Percentiles rank a stretch among this genome's conserved stretches.
Evolutionary conservation across 345 rosid species (phyloP).

Genomic region (Dipteronia dyeriana): DNA sequence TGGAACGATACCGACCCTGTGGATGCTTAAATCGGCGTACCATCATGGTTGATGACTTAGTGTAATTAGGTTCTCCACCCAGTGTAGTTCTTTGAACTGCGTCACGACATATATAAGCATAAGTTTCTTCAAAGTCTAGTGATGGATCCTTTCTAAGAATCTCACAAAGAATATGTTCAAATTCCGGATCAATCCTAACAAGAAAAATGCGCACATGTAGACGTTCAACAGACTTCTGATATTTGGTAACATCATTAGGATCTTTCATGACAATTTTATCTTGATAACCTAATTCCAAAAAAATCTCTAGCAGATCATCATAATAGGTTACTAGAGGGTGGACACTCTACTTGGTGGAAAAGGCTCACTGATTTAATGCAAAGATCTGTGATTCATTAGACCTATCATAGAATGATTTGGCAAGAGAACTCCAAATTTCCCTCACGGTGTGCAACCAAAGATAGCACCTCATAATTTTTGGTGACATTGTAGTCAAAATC

Average conservation of each 20-base stretch:
- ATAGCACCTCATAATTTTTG: background rate
- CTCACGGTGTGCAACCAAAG: background rate
- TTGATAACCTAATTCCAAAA: too few relatives aligned
- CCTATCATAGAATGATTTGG: conserved; percentile 17
- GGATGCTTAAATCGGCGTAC: too few relatives aligned
- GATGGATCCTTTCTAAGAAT: too few relatives aligned
- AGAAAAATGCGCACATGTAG: background rate
- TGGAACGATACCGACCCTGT: too few relatives aligned
- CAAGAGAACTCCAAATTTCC: conserved; percentile 18
- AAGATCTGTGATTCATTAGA: background rate
- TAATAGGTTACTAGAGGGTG: background rate
- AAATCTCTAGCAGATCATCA: background rate
- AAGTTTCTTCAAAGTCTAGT: too few relatives aligned
- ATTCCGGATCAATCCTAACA: background rate
- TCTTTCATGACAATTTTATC: conserved; percentile 6
- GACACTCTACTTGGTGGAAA: background rate
- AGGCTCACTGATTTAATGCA: too few relatives aligned
- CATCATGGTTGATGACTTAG: too few relatives aligned
- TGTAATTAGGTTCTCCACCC: too few relatives aligned
- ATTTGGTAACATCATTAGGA: background rate
- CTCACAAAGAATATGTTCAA: too few relatives aligned
- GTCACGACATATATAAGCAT: too few relatives aligned
- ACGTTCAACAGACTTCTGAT: background rate
- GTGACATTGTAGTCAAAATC: too few relatives aligned
- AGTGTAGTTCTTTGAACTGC: too few relatives aligned